Conservation (phyloP, 768 basidiomycete species). For the Clathrus columnatus region DNA sequence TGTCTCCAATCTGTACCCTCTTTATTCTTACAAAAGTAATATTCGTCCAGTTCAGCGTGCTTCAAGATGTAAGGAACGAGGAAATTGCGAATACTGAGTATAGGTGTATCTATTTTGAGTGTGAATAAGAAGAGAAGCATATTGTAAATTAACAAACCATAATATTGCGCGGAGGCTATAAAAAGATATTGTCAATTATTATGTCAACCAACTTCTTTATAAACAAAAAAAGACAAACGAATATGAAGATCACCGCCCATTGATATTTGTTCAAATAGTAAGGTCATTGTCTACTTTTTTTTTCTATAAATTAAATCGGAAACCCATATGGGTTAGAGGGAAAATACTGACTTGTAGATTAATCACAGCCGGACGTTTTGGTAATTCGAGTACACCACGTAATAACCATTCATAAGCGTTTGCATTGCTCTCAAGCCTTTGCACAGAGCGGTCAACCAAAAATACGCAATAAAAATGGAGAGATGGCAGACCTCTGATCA, state of each 20-base stretch:
- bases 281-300: slow-evolving; percentile 1
- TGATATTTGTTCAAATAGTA: slow-evolving; percentile 7
- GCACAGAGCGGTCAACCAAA: neutral
- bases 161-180: slow-evolving; percentile 8
- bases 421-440: slow-evolving; percentile 5
- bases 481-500: slow-evolving; percentile 7
- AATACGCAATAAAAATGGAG: neutral
- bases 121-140: neutral
- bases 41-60: neutral
- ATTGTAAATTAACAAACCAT: neutral
- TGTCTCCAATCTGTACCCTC: slow-evolving; percentile 6
- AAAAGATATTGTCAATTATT: neutral
- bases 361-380: slow-evolving; percentile 7
- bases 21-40: slow-evolving; percentile 1
- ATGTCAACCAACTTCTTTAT: neutral
- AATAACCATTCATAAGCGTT: slow-evolving; percentile 11
- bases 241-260: slow-evolving; percentile 13
- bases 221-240: slow-evolving; percentile 1
- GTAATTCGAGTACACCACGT: slow-evolving; percentile 8
- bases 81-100: slow-evolving; percentile 12
- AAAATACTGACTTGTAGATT: slow-evolving; percentile 10
- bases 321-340: neutral
- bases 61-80: slow-evolving; percentile 9
- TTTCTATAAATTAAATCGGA: neutral
- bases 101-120: slow-evolving; percentile 7